Conservation (phyloP, 345 rosid genomes). For the Hibiscus mutabilis region DNA sequence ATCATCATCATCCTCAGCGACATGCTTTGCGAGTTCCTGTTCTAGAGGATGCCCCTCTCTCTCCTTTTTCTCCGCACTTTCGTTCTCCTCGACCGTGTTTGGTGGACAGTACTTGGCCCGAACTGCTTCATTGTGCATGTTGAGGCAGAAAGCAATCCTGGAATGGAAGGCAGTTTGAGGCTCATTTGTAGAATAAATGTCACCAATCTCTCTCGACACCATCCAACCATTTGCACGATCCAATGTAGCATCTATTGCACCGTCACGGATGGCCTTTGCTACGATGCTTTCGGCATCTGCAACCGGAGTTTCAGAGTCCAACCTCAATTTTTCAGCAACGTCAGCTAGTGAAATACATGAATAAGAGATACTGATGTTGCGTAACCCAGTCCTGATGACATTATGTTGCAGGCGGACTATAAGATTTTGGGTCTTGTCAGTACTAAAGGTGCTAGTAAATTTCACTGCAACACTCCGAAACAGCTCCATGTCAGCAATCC, state of each 20-base stretch:
- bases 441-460: not conserved
- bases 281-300: slow-evolving; percentile 82
- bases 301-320: slow-evolving; percentile 30
- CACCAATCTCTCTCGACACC: not conserved
- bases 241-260: slow-evolving; percentile 29
- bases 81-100: not conserved
- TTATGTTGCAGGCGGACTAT: not conserved
- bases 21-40: not conserved
- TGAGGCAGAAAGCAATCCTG: slow-evolving; percentile 73
- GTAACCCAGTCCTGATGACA: not conserved
- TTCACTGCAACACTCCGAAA: not conserved
- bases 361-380: not conserved
- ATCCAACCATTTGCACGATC: not conserved
- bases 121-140: slow-evolving; percentile 82
- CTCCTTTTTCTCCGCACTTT: not conserved
- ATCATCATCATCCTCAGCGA: slow-evolving; percentile 25
- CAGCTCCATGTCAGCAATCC: not conserved
- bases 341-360: not conserved
- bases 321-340: not conserved
- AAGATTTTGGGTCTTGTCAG: not conserved
- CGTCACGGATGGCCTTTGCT: slow-evolving; percentile 76
- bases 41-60: not conserved
- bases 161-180: slow-evolving; percentile 83
- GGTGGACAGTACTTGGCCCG: slow-evolving; percentile 11
- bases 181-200: slow-evolving; percentile 46